Evolutionary conservation across 2,329 filamentous ascomycete genomes (phyloP).

Genomic region (Teratosphaeria pseudoeucalypti): DNA sequence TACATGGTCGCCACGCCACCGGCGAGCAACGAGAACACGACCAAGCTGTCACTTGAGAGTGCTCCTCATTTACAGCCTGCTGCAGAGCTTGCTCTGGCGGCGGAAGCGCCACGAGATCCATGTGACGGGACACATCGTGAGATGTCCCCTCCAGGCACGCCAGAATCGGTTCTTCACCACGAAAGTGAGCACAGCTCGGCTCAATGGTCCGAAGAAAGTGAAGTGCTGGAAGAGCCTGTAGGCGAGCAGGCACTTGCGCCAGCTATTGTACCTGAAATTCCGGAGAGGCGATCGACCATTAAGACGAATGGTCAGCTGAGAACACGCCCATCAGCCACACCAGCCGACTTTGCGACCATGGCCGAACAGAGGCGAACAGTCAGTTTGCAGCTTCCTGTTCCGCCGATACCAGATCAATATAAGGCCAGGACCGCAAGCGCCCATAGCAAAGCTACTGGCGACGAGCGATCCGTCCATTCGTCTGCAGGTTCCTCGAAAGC

Average conservation of each 20-base stretch:
- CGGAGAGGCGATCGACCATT: conserved; percentile 77
- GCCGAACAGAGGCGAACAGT: conserved; percentile 75
- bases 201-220: conserved; percentile 9
- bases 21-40: conserved; percentile 15
- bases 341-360: conserved; percentile 74
- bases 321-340: conserved; percentile 77
- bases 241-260: conserved; percentile 6
- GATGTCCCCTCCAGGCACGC: conserved; percentile 48
- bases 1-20: conserved; percentile 42
- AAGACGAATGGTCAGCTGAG: conserved; percentile 79
- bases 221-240: not conserved
- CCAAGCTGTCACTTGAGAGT: conserved; percentile 11
- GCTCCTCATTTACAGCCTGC: conserved; percentile 15
- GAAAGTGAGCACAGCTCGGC: conserved; percentile 10
- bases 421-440: conserved; percentile 10
- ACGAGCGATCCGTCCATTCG: conserved; percentile 9
- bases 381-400: conserved; percentile 51
- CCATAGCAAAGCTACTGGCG: not conserved
- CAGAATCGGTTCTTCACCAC: conserved; percentile 83
- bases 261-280: conserved; percentile 40
- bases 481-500: conserved; percentile 17
- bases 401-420: conserved; percentile 22
- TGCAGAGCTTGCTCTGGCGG: not conserved
- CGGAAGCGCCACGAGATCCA: not conserved
- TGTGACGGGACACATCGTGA: conserved; percentile 4